These are phyloP conservation scores for Scytalidium sp. DNA, from an alignment of 2,329 filamentous ascomycete genomes.

Conservation along the genomic window DNA sequence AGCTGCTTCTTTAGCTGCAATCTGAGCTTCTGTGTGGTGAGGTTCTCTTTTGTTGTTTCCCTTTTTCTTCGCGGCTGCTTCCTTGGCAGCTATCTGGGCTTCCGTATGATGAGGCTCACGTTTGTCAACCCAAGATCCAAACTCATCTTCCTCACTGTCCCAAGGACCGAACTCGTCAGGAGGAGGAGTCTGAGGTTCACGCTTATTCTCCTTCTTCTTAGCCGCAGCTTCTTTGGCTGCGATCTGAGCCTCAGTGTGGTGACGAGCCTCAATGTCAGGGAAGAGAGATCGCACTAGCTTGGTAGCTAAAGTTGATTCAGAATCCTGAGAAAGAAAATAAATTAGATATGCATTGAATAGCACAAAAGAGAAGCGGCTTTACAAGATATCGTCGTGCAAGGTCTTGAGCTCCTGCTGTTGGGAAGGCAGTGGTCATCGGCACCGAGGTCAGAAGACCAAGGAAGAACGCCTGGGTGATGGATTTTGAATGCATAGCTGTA, in stretches of 20 bases:
- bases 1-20: slow-evolving; percentile 2
- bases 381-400: slow-evolving; percentile 14
- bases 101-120: slow-evolving; percentile 13
- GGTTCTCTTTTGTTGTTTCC: slow-evolving; percentile 5
- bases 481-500: slow-evolving; percentile 21
- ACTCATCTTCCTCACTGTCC: slow-evolving; percentile 6
- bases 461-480: slow-evolving; percentile 20
- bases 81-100: slow-evolving; percentile 14
- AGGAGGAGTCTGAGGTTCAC: neutral
- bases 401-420: slow-evolving; percentile 10
- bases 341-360: neutral
- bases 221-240: slow-evolving; percentile 5
- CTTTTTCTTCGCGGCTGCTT: slow-evolving; percentile 16
- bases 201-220: neutral
- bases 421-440: slow-evolving; percentile 18
- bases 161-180: neutral
- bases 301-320: neutral
- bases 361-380: neutral
- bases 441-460: slow-evolving; percentile 24
- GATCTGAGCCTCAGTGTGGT: slow-evolving; percentile 12
- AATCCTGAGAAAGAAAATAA: neutral
- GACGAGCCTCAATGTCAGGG: slow-evolving; percentile 10
- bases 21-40: slow-evolving; percentile 8
- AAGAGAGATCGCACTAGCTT: neutral
- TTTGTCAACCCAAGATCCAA: neutral